Base-by-base conservation (phyloP, 140 eudicot species). In the Oenanthe javanica region DNA sequence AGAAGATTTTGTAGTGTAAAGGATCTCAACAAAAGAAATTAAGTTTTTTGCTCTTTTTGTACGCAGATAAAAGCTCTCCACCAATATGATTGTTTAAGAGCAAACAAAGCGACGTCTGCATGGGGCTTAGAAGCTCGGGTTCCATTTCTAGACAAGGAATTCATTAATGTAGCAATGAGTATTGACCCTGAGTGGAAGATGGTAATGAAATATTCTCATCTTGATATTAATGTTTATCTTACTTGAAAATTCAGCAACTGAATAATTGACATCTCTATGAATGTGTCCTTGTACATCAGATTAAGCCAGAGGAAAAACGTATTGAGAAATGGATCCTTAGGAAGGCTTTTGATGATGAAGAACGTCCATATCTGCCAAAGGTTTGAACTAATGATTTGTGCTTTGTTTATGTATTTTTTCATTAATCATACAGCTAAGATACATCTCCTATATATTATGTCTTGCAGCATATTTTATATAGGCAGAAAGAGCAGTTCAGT, bases 51-150 rank as follows among this genome's bases (percentile, higher is more conserved):
- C 36, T 13, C 18, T 12, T n/a, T 49, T n/a, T 23, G 12, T 47
- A 5, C 43, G 54, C 85, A 92, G 97, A 88, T 93, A 83, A 93
- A 90, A 80, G 97, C 97, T 8, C 97, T 94, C 79, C 92, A 94
- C 81, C 98, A 91, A 79, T 94, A 94, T 81, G 97, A 91, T 83
- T 94, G 98, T 75, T 76, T 94, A 73, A 80, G 97, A 76, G 98
- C 98, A 4, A 94, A 92, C 83, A 94, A 94, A 87, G 78, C 98
- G 2, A 94, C 98, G 49, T 92, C 97, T 12, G 98, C 98, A 0
- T 94, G 98, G 98, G 98, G 98, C 23, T 75, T 94, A 82, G 97
- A 94, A 82, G 94, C 97, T 40, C 94, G 98, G 15, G 98, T 94
- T 71, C 98, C 98, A 0, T 92, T 92, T 81, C 72, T 94, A n/a